Conservation (phyloP, 2,329 filamentous ascomycete genomes). For the Trichoderma sp. region DNA sequence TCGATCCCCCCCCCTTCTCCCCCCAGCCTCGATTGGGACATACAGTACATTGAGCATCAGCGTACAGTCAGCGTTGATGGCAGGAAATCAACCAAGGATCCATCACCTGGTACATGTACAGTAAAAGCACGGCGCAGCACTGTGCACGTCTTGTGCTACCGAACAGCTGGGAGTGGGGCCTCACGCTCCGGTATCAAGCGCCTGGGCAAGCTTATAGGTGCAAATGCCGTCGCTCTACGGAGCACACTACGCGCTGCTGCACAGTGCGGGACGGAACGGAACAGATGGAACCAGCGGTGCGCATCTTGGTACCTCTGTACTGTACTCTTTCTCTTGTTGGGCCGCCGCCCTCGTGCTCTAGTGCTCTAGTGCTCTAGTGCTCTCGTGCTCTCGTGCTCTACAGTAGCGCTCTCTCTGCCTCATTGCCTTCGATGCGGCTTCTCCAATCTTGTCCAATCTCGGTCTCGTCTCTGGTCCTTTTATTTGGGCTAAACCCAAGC, state of each 20-base stretch:
- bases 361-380: no score
- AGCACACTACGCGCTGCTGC: no score
- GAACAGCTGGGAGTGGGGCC: neutral
- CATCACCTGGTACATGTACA: neutral
- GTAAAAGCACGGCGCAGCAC: neutral
- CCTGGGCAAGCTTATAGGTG: no score
- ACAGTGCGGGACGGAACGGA: no score
- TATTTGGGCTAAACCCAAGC: neutral
- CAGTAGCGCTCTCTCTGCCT: neutral
- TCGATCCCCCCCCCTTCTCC: no score
- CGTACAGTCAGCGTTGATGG: neutral
- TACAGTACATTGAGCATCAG: neutral
- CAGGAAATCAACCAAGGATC: neutral
- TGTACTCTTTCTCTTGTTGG: no score
- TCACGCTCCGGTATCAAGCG: no score
- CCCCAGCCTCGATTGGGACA: neutral
- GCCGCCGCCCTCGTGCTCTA: no score
- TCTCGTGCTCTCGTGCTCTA: no score
- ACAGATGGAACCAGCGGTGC: no score
- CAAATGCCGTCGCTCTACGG: no score
- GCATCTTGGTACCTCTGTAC: no score
- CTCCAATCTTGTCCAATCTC: neutral
- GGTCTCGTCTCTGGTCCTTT: neutral
- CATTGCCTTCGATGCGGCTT: neutral
- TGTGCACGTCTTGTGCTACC: neutral